Base-by-base conservation (phyloP, 1,284 basidiomycete genomes). In the Mixia osmundae region DNA sequence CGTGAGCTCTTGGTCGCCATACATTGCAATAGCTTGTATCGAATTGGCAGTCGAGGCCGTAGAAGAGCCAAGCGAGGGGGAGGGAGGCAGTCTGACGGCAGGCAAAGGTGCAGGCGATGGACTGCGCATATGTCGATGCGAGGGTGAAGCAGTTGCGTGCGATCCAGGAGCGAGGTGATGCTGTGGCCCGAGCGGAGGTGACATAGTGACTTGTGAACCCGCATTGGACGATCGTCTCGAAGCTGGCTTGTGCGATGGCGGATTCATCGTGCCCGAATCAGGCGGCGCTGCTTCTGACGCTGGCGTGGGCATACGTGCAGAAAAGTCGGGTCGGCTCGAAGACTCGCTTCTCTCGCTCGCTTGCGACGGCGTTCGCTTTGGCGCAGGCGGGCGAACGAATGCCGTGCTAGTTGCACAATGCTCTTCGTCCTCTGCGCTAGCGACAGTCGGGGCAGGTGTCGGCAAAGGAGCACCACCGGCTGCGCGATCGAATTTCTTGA, bases 1-100 rank as follows among this genome's bases (percentile, higher is more conserved):
- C 3, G 80, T 87, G 50, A 72, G 83, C 47, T 73, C 79, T 56
- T 95, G 87, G 54, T 97, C 89, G 29, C 87, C 85, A 50, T 95
- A 99, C 19, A 97, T 61, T 40, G 58, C 57, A 36, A 52, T 68
- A 30, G 72, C 65, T 10, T 42, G 1, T 48, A 47, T 5, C 48
- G 43, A 6, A 52, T 49, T 4, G 50, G 50, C 28, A 3, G 55
- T 52, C 28, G 24, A n/a, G 6, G 18, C 4, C 16, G 28, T 11
- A 8, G 28, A 24, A 10, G 22, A 15, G 11, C 8, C 22, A 4
- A 21, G 14, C 9, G 25, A 8, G n/a, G 33, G 15, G 22, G 22
- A 12, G 21, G 25, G 18, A n/a, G 34, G 25, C 7, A 28, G 10
- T 33, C 80, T 71, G 49, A 85, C 83, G 6, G 80, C 79, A 20